A percentile compares a stretch with the other conserved stretches of the same genome.
These are phyloP conservation scores for Boletus edulis DNA, from an alignment of 768 basidiomycete genomes.

Conservation along the genomic window DNA sequence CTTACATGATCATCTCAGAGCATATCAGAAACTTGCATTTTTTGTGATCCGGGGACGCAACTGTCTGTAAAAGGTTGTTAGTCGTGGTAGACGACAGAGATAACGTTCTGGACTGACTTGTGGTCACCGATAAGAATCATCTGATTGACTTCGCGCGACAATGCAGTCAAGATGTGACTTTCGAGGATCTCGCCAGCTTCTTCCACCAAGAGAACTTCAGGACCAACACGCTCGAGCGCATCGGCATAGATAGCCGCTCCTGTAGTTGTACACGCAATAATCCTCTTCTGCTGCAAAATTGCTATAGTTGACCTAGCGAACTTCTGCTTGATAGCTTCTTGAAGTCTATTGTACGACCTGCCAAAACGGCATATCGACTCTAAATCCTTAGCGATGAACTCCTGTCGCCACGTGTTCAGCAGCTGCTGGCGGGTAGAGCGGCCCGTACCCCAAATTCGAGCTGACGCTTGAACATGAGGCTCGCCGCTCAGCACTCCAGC, in stretches of 20 bases:
- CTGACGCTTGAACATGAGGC: constrained; percentile 23
- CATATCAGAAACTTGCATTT: no score
- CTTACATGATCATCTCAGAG: no score
- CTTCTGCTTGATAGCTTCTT: constrained; percentile 33
- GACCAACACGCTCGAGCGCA: constrained; percentile 41
- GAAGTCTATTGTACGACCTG: constrained; percentile 36
- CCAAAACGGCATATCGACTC: constrained; percentile 29
- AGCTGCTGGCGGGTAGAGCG: constrained; percentile 25
- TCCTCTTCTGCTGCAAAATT: constrained; percentile 43
- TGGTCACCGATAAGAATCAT: constrained; percentile 71
- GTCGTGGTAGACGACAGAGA: background rate
- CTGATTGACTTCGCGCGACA: constrained; percentile 45
- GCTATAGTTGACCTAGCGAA: constrained; percentile 32
- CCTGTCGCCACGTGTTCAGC: constrained; percentile 33
- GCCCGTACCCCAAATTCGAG: constrained; percentile 40
- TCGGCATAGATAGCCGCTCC: constrained; percentile 59
- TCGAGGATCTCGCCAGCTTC: constrained; percentile 74
- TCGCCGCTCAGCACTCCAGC: constrained; percentile 41
- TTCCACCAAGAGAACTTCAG: constrained; percentile 59
- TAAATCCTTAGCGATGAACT: constrained; percentile 32
- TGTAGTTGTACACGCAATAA: constrained; percentile 70
- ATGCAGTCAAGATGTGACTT: constrained; percentile 59
- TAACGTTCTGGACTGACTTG: constrained; percentile 41
- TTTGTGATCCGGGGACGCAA: no score
- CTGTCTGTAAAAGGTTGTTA: constrained; percentile 41